A percentile compares a stretch with the other conserved stretches of the same genome.
Evolutionary conservation across 1,284 basidiomycete genomes (phyloP).

Genomic region (Malassezia globosa): DNA sequence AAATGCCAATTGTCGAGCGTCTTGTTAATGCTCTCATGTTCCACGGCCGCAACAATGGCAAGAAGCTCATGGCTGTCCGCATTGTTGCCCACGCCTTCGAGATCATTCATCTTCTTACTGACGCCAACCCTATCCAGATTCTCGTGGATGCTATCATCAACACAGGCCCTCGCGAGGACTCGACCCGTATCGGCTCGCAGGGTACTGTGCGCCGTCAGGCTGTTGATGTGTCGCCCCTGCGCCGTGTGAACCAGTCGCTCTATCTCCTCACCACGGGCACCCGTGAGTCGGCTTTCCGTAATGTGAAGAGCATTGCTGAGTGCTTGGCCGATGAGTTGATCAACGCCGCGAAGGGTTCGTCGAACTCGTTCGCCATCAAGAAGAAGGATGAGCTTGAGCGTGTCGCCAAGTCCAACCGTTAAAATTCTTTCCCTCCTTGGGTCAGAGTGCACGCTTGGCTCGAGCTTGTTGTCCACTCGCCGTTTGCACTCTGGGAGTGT

Average conservation of each 20-base stretch:
- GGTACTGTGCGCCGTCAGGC: slow-evolving; percentile 99
- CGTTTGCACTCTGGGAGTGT: slow-evolving; percentile 2
- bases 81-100: slow-evolving; percentile 99
- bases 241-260: slow-evolving; percentile 95
- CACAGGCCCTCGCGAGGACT: slow-evolving; percentile 99
- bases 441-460: not conserved
- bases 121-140: slow-evolving; percentile 99
- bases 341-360: slow-evolving; percentile 99
- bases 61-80: slow-evolving; percentile 97
- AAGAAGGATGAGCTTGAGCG: slow-evolving; percentile 88
- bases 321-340: slow-evolving; percentile 99
- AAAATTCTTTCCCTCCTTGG: slow-evolving; percentile 46
- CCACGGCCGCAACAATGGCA: slow-evolving; percentile 99
- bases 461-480: slow-evolving; percentile 9
- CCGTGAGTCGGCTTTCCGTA: slow-evolving; percentile 99
- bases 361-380: slow-evolving; percentile 99
- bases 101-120: slow-evolving; percentile 98
- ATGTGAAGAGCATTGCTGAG: slow-evolving; percentile 90
- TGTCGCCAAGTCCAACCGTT: slow-evolving; percentile 99
- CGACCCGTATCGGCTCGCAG: slow-evolving; percentile 98
- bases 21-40: slow-evolving; percentile 83
- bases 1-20: slow-evolving; percentile 99
- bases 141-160: slow-evolving; percentile 97
- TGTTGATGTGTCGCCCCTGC: slow-evolving; percentile 96
- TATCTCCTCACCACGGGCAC: slow-evolving; percentile 90